These are phyloP conservation scores for Fomes fomentarius DNA, from an alignment of 1,284 basidiomycete genomes.

Conservation along the genomic window DNA sequence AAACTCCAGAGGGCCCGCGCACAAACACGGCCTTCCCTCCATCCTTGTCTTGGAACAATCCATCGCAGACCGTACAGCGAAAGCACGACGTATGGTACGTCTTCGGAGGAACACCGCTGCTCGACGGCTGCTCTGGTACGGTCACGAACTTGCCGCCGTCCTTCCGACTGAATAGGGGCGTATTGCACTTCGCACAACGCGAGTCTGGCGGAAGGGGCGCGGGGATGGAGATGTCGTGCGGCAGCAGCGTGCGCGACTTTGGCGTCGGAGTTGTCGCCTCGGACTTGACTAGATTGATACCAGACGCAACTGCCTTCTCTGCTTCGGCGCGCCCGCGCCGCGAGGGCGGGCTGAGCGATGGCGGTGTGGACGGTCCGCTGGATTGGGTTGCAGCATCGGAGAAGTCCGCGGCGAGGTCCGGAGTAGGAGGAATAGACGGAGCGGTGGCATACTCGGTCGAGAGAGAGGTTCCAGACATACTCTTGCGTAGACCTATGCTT, in stretches of 20 bases:
- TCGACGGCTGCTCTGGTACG: constrained; percentile 56
- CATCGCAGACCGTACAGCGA: constrained; percentile 66
- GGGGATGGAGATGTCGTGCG: constrained; percentile 27
- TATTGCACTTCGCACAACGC: constrained; percentile 58
- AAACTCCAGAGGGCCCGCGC: constrained; percentile 62
- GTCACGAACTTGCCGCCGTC: constrained; percentile 66
- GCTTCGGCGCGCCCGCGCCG: constrained; percentile 14
- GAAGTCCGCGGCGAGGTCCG: constrained; percentile 63
- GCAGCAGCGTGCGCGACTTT: constrained; percentile 24
- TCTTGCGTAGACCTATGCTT: constrained; percentile 15
- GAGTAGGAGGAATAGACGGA: constrained; percentile 48
- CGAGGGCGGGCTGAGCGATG: constrained; percentile 39
- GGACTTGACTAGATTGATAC: constrained; percentile 5
- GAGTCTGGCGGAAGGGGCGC: constrained; percentile 30
- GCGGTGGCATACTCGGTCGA: constrained; percentile 25
- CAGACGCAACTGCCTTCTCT: constrained; percentile 6
- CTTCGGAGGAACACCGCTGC: constrained; percentile 45
- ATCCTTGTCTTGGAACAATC: constrained; percentile 60
- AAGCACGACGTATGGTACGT: constrained; percentile 77
- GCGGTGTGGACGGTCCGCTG: constrained; percentile 59
- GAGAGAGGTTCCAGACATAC: constrained; percentile 26
- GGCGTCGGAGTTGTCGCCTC: constrained; percentile 26
- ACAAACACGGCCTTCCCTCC: constrained; percentile 71
- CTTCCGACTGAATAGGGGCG: constrained; percentile 57
- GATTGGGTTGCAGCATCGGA: constrained; percentile 62